Evolutionary conservation across 2,329 filamentous ascomycete genomes (phyloP).

Genomic region (Pseudogymnoascus sp.): DNA sequence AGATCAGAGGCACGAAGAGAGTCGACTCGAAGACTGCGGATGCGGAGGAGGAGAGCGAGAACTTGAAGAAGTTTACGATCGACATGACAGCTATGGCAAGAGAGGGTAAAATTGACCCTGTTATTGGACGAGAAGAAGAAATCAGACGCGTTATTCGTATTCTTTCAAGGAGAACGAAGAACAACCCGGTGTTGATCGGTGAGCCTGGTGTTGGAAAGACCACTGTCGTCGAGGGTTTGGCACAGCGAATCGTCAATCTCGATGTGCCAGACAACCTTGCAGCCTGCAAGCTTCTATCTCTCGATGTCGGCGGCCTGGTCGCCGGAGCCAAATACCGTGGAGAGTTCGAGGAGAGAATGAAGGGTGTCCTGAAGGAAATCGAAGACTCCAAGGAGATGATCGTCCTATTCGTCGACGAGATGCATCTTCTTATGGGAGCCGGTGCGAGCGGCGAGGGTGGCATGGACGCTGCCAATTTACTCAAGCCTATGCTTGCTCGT

Average conservation of each 20-base stretch:
- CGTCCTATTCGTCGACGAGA: slow-evolving; percentile 96
- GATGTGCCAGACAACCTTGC: slow-evolving; percentile 95
- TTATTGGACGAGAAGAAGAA: slow-evolving; percentile 94
- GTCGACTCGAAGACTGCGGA: slow-evolving; percentile 97
- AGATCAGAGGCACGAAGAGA: slow-evolving; percentile 85
- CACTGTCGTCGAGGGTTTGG: slow-evolving; percentile 92
- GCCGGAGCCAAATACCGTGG: slow-evolving; percentile 97
- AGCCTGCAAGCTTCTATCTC: slow-evolving; percentile 85
- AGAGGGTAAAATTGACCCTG: slow-evolving; percentile 95
- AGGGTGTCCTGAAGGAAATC: slow-evolving; percentile 96
- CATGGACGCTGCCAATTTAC: slow-evolving; percentile 95
- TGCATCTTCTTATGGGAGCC: slow-evolving; percentile 96
- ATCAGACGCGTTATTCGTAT: slow-evolving; percentile 89
- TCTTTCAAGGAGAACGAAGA: slow-evolving; percentile 88
- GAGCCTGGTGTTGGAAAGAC: slow-evolving; percentile 98
- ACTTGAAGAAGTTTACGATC: slow-evolving; percentile 95
- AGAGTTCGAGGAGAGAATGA: slow-evolving; percentile 99
- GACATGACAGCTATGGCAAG: slow-evolving; percentile 96
- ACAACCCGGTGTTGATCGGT: slow-evolving; percentile 96
- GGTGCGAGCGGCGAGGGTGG: slow-evolving; percentile 91
- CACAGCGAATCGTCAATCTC: slow-evolving; percentile 89
- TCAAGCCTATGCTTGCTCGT: slow-evolving; percentile 96
- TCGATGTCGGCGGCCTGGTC: slow-evolving; percentile 91
- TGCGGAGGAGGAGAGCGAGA: slow-evolving; percentile 86
- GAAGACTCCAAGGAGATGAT: slow-evolving; percentile 93